Evolutionary conservation across 345 rosid genomes (phyloP).

Genomic region (Aegle marmelos): DNA sequence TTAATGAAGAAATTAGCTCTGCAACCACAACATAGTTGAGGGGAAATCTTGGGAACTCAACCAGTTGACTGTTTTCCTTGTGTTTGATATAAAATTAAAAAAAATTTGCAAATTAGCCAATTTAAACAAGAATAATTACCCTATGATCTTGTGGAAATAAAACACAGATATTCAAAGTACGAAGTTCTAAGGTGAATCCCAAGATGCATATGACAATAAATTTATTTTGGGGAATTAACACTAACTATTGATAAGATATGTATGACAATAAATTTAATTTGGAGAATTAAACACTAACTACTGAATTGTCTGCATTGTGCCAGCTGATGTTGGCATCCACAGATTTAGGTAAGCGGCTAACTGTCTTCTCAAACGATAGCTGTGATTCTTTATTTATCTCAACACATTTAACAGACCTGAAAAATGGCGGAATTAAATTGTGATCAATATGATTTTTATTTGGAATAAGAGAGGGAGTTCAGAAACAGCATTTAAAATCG

Average conservation of each 20-base stretch:
- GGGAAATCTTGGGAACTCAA: not conserved
- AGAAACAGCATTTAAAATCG: slow-evolving; percentile 2
- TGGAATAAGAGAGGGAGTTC: not conserved
- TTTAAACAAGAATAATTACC: not conserved
- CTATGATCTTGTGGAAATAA: not conserved
- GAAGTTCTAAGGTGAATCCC: not conserved
- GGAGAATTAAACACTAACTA: slow-evolving; percentile 41
- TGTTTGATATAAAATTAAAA: not conserved
- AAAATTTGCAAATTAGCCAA: not conserved
- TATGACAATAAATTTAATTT: slow-evolving; percentile 6
- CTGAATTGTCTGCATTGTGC: slow-evolving; percentile 87
- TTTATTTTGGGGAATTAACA: slow-evolving; percentile 13
- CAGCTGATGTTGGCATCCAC: slow-evolving; percentile 75
- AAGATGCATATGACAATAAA: slow-evolving; percentile 5
- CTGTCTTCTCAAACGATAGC: slow-evolving; percentile 81
- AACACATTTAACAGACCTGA: slow-evolving; percentile 83
- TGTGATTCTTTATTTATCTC: slow-evolving; percentile 93
- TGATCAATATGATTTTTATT: slow-evolving; percentile 4
- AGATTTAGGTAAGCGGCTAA: slow-evolving; percentile 70
- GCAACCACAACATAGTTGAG: not conserved
- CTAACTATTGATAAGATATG: slow-evolving; percentile 51
- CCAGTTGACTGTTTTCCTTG: not conserved
- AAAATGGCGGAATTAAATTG: slow-evolving; percentile 20
- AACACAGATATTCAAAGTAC: not conserved
- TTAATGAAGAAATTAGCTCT: slow-evolving; percentile 3